Percentiles rank a stretch among this genome's conserved stretches.
phyloP scores from a whole-genome alignment of 805 yeast genomes.

The Brettanomyces anomalus region DNA sequence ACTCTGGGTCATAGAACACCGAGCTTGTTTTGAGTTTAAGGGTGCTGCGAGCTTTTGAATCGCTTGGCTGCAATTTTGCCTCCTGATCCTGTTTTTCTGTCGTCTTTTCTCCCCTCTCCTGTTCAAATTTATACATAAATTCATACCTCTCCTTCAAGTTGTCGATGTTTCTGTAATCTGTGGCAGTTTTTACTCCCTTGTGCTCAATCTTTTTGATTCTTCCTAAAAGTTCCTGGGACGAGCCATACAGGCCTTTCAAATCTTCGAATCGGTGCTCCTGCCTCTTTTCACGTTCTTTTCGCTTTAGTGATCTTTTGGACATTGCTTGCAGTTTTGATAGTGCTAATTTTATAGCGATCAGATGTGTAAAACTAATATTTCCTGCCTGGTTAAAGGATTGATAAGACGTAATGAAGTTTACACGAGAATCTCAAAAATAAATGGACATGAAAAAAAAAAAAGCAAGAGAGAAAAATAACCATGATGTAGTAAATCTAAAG shows the following conservation, averaged over 20 bases:
- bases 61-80: constrained; percentile 1
- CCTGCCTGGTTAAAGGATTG: too few species aligned
- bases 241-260: constrained; percentile 6
- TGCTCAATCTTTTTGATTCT: constrained; percentile 8
- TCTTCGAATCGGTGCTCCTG: constrained; percentile 5
- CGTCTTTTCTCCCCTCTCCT: constrained; percentile 1
- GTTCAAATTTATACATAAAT: constrained; percentile 11
- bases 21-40: constrained; percentile 25
- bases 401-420: too few species aligned
- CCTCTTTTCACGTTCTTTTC: constrained; percentile 5
- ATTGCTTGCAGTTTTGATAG: background rate
- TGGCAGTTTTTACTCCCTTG: constrained; percentile 7
- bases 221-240: constrained; percentile 5
- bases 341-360: too few species aligned
- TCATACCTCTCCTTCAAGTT: constrained; percentile 9
- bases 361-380: too few species aligned
- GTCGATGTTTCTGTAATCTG: constrained; percentile 11
- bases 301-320: background rate
- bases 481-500: too few species aligned
- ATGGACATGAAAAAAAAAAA: too few species aligned
- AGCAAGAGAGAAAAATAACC: too few species aligned
- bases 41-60: constrained; percentile 11
- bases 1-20: constrained; percentile 55
- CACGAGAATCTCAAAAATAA: too few species aligned
- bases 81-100: constrained; percentile 1